Base-by-base conservation (phyloP, 805 yeast species). In the Candida odintsovae region DNA sequence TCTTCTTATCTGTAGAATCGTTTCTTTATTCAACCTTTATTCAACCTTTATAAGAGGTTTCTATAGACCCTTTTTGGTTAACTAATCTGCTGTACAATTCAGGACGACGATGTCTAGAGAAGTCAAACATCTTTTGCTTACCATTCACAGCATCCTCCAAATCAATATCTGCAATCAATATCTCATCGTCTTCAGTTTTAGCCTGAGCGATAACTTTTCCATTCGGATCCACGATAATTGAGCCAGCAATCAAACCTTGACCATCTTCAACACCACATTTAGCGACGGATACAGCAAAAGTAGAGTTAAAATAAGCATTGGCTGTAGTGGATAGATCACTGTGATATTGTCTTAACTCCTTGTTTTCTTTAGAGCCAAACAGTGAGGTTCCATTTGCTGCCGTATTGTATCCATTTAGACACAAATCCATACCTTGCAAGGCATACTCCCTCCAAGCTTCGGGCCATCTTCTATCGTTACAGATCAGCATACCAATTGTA, bases 391-490 rank as follows among this genome's bases (percentile, higher is more conserved):
- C 70, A 46, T 64, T 61, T 12, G 67, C 58, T 33, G 69, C 61
- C 29, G 71, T 66, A 49, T 67, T 68, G 49, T 65, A 68, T 5
- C 72, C 72, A 40, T 59, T 62, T 25, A 68, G 39, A 50, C 67
- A 62, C n/a, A 68, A 43, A 26, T 68, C 72, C 67, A 67, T 64
- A 9, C 71, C 72, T 55, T 68, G 72, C 12, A 68, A 51, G 12
- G 68, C 71, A 44, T 66, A 67, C 33, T 52, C 46, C 55, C 72
- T 63, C 72, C 72, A 68, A 15, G 71, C 66, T 46, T 68, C 72
- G 6, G 70, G 69, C 72, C 72, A 68, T 54, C 71, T 66, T 51
- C 72, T 59, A 48, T 68, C 72, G 47, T 68, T 68, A 54, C 72
- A 68, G 18, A 68, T 68, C 42, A 68, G 51, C 64, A 64, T 63